Evolutionary conservation across 1,284 basidiomycete species (phyloP), one percentile per base, ranked within the genome.

Genomic region (Fomitiporia mediterranea): DNA sequence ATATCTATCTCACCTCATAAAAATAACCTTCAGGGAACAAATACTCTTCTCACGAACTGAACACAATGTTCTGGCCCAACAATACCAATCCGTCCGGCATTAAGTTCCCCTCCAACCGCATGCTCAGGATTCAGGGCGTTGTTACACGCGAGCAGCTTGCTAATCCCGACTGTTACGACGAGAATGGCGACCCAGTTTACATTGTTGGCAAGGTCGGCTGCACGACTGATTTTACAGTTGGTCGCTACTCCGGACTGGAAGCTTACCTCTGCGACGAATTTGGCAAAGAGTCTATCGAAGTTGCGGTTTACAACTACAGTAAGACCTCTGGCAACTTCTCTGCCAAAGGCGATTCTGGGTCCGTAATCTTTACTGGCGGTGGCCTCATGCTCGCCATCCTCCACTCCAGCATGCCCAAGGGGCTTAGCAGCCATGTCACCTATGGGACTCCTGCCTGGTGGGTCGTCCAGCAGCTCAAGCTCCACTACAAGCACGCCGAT

Each of bases 381-480:
- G 64, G 60, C 53, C 40, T 21, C 34, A 68, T 72, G 28, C 62
- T 73, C 39, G 72, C 69, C 47, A 64, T 65, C 47, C 62, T 72
- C 48, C 72, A 73, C 62, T 71, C 71, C 48, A 72, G 70, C 3
- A 3, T 46, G 0, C 53, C 59, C 46, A 72, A 66, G 60, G 69
- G 67, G 38, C 62, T 64, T 37, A 64, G 65, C 44, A 67, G 60
- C 44, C 67, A 73, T 49, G 61, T 75, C 51, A 69, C 70, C 0
- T 73, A 71, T 32, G 55, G 52, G 53, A 74, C 70, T 19, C 72
- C 71, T 51, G 67, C 57, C 47, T 71, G 69, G 68, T 70, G 50
- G n/a, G 44, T 68, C 53, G 23, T 69, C 7, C 61, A 65, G 49
- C 58, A 59, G 30, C 15, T 66, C 61, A 64, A 56, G 55, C 4